phyloP scores from a whole-genome alignment of 2,329 filamentous ascomycete species.

The Blumeriella jaapii region DNA sequence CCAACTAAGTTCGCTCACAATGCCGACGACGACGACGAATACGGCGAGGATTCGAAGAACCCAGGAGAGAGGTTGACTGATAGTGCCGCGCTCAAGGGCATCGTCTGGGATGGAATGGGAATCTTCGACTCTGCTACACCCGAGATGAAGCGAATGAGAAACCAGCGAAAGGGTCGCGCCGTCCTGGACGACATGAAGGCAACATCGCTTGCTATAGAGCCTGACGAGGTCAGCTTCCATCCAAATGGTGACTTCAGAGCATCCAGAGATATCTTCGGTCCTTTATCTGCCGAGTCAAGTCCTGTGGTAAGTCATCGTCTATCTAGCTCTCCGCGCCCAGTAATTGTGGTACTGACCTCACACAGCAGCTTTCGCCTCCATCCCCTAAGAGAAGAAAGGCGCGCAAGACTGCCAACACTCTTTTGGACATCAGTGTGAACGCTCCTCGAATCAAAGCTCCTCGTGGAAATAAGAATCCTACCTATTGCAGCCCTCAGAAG shows the following conservation, averaged over 20 bases:
- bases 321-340: no score
- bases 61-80: constrained; percentile 19
- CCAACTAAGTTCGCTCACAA: constrained; percentile 14
- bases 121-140: constrained; percentile 71
- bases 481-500: constrained; percentile 12
- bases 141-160: constrained; percentile 61
- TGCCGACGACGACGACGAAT: constrained; percentile 7
- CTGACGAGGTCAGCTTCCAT: constrained; percentile 54
- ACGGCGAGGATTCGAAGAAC: constrained; percentile 10
- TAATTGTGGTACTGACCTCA: constrained; percentile 9
- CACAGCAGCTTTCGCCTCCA: constrained; percentile 10
- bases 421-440: constrained; percentile 19
- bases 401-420: constrained; percentile 14
- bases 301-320: constrained; percentile 35
- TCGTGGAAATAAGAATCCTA: constrained; percentile 10
- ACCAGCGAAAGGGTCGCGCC: constrained; percentile 66
- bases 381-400: constrained; percentile 23
- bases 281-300: constrained; percentile 40
- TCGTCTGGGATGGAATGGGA: constrained; percentile 67
- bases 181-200: constrained; percentile 56
- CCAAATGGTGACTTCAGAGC: constrained; percentile 38
- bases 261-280: constrained; percentile 47
- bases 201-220: constrained; percentile 51
- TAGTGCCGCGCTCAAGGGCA: constrained; percentile 48
- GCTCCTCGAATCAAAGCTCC: constrained; percentile 16